phyloP scores from a whole-genome alignment of 2,329 filamentous ascomycete genomes.

The Xylariaceae sp. region DNA sequence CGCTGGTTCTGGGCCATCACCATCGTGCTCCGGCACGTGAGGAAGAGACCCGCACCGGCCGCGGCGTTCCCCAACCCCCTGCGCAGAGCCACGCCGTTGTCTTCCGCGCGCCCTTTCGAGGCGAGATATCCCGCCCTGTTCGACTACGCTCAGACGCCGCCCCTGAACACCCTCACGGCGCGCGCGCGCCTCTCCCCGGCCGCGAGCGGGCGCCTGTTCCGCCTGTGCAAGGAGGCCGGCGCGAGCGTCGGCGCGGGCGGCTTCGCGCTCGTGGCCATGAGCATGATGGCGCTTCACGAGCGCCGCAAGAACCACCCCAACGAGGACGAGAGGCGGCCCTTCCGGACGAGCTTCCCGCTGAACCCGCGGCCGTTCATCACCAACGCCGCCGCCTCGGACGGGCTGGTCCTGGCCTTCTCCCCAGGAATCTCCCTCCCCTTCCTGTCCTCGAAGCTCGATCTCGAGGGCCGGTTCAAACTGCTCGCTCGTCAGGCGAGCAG shows the following conservation, averaged over 20 bases:
- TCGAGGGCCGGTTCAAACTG: slow-evolving; percentile 13
- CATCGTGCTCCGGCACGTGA: slow-evolving; percentile 20
- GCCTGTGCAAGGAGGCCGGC: slow-evolving; percentile 18
- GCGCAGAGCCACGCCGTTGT: slow-evolving; percentile 10
- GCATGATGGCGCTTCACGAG: slow-evolving; percentile 25
- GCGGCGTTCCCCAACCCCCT: slow-evolving; percentile 22
- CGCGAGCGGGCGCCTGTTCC: slow-evolving; percentile 17
- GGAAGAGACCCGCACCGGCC: slow-evolving; percentile 19
- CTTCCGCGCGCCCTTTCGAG: slow-evolving; percentile 3
- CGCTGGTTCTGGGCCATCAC: slow-evolving; percentile 26
- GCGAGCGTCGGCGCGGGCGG: slow-evolving; percentile 23
- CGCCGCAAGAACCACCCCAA: slow-evolving; percentile 8
- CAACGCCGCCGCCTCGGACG: slow-evolving; percentile 7
- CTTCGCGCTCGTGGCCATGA: slow-evolving; percentile 21
- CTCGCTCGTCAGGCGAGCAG: slow-evolving; percentile 14
- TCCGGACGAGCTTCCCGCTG: slow-evolving; percentile 15
- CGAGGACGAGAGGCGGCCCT: slow-evolving; percentile 6
- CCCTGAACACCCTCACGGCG: slow-evolving; percentile 19
- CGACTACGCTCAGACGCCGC: slow-evolving; percentile 20
- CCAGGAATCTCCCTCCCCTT: slow-evolving; percentile 15
- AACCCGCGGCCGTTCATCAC: slow-evolving; percentile 15
- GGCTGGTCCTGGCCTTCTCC: slow-evolving; percentile 15
- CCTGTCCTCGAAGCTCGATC: slow-evolving; percentile 11
- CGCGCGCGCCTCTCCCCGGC: slow-evolving; percentile 6
- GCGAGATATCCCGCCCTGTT: slow-evolving; percentile 15